These are phyloP conservation scores for Babesia caballi DNA, from an alignment of 169 alveolate genomes.

Conservation along the genomic window DNA sequence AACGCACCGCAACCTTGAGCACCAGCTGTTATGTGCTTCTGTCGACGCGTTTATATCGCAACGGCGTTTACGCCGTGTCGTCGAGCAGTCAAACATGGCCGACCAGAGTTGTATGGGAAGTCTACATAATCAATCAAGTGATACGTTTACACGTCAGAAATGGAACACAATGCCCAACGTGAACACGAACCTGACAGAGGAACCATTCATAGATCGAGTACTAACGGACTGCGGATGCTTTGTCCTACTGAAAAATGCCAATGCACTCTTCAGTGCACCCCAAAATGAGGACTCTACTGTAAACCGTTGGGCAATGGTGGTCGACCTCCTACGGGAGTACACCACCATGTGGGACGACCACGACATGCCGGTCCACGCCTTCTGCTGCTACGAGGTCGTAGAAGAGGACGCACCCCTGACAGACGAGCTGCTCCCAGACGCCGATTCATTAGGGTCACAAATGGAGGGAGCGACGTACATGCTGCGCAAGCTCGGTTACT, in stretches of 20 bases:
- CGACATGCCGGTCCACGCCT: conserved; percentile 8
- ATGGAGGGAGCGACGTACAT: background rate
- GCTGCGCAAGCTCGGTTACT: background rate
- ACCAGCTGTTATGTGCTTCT: conserved; percentile 11
- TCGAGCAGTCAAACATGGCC: no score
- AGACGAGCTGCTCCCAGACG: background rate
- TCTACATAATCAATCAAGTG: no score
- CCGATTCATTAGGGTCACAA: background rate
- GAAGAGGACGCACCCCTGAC: background rate
- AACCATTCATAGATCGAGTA: no score
- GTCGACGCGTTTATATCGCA: conserved; percentile 11
- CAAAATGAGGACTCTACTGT: background rate
- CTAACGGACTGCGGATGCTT: conserved; percentile 28
- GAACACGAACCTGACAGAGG: no score
- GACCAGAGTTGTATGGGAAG: no score
- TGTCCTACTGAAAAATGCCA: background rate
- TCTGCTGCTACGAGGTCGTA: conserved; percentile 4
- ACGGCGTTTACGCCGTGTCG: background rate
- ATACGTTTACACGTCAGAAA: no score
- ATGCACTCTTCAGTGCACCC: background rate
- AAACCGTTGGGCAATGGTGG: background rate
- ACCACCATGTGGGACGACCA: background rate
- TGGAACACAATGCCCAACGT: no score
- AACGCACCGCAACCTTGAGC: conserved; percentile 4
- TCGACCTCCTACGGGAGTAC: conserved; percentile 14